Conservation (phyloP, 1,139 yeast species). For the Candida smagusa region DNA sequence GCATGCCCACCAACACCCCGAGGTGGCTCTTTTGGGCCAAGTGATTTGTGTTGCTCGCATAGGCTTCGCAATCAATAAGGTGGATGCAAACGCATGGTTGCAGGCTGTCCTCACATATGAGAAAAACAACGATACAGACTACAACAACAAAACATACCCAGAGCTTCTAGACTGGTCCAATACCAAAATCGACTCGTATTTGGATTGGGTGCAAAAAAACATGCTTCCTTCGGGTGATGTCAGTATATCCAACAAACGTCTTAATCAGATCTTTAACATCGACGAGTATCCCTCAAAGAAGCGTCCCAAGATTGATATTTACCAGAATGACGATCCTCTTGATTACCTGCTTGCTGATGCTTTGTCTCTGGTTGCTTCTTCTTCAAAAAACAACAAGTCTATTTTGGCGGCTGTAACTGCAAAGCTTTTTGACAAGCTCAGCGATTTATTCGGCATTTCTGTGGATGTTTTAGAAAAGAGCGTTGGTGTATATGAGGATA, state of each 20-base stretch:
- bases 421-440: constrained; percentile 2
- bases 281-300: constrained; percentile 10
- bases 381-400: too few relatives aligned
- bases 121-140: constrained; percentile 17
- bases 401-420: constrained; percentile 1
- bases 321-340: constrained; percentile 4
- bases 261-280: constrained; percentile 32
- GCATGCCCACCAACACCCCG: constrained; percentile 22
- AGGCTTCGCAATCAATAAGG: constrained; percentile 19
- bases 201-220: constrained; percentile 38
- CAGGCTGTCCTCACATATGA: constrained; percentile 18
- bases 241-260: constrained; percentile 30
- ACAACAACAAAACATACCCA: constrained; percentile 17
- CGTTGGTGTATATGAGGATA: neutral
- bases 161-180: constrained; percentile 40
- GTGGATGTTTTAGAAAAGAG: constrained; percentile 4
- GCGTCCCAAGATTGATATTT: constrained; percentile 1
- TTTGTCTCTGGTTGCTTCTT: neutral
- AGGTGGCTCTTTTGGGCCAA: constrained; percentile 23
- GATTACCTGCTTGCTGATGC: constrained; percentile 1
- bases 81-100: constrained; percentile 20
- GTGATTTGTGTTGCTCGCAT: constrained; percentile 26
- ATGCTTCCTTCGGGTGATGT: constrained; percentile 25
- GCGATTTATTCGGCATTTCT: constrained; percentile 4
- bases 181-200: constrained; percentile 34